Conservation (phyloP, 192 early-diverging fungal genomes). For the Dissophora globulifera region DNA sequence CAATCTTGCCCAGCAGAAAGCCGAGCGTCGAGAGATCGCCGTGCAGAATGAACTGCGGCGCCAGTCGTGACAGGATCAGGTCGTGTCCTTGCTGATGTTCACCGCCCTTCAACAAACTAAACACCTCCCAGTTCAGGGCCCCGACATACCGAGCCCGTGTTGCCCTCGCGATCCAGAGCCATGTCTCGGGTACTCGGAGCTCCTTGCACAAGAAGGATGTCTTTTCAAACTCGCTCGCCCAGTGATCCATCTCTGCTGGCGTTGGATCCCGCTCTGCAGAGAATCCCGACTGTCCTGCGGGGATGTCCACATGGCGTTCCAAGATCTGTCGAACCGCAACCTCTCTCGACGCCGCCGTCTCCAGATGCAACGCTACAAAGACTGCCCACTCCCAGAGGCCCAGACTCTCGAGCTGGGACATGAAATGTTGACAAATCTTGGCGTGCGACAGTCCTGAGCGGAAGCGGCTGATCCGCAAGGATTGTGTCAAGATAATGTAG, state of each 20-base stretch:
- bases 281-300: not conserved
- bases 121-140: constrained; percentile 50
- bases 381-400: constrained; percentile 89
- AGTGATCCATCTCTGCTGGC: constrained; percentile 4
- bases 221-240: constrained; percentile 17
- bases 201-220: constrained; percentile 66
- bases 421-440: constrained; percentile 68
- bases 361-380: constrained; percentile 79
- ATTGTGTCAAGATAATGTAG: constrained; percentile 48
- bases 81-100: constrained; percentile 58
- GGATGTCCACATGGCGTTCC: constrained; percentile 24
- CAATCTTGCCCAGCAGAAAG: constrained; percentile 50
- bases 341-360: constrained; percentile 55
- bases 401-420: constrained; percentile 75
- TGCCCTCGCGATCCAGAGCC: constrained; percentile 59
- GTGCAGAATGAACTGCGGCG: constrained; percentile 63
- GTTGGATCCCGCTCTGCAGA: constrained; percentile 1
- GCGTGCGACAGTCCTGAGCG: constrained; percentile 52
- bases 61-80: constrained; percentile 63
- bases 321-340: constrained; percentile 55
- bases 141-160: constrained; percentile 63
- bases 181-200: constrained; percentile 69
- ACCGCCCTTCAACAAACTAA: constrained; percentile 58
- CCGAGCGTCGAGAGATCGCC: constrained; percentile 56
- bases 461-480: constrained; percentile 8